Percentiles rank a stretch among this genome's conserved stretches.
Conservation (phyloP, 2,329 filamentous ascomycete species). For the Fusarium decemcellulare region DNA sequence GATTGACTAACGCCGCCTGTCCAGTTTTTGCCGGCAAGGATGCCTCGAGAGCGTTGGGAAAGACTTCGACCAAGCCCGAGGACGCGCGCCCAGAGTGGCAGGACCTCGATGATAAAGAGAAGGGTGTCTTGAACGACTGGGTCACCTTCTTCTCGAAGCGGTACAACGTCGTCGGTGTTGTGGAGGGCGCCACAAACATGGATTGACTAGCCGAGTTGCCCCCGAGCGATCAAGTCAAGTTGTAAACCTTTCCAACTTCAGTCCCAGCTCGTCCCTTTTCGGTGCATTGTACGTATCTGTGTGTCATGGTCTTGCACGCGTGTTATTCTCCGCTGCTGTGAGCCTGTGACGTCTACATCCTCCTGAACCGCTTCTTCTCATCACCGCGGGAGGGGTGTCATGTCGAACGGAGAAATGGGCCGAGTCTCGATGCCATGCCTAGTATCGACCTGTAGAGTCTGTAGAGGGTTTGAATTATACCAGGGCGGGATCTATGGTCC, state of each 20-base stretch:
- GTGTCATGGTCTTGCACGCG: background rate
- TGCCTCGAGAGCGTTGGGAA: constrained; percentile 90
- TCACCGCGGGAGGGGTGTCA: background rate
- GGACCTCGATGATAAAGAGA: constrained; percentile 87
- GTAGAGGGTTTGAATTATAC: background rate
- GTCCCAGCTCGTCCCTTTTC: background rate
- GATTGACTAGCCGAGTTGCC: constrained; percentile 52
- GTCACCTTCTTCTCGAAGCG: constrained; percentile 96
- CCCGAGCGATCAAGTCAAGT: constrained; percentile 37
- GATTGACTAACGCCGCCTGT: constrained; percentile 20
- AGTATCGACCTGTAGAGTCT: background rate
- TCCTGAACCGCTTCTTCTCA: background rate
- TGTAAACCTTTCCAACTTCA: constrained; percentile 30
- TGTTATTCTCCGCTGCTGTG: constrained; percentile 41
- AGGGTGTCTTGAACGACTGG: constrained; percentile 91
- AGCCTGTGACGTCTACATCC: constrained; percentile 12
- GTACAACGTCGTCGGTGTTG: constrained; percentile 88
- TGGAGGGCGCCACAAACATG: constrained; percentile 72
- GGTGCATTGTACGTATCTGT: background rate
- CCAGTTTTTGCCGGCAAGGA: constrained; percentile 97
- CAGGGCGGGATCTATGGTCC: background rate
- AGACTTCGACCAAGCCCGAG: constrained; percentile 87
- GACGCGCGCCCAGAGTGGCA: constrained; percentile 88
- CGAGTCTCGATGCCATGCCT: background rate
- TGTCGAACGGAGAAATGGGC: background rate